Base-by-base conservation (phyloP, 495 filamentous ascomycete species). In the Hyaloscypha hepaticicola region DNA sequence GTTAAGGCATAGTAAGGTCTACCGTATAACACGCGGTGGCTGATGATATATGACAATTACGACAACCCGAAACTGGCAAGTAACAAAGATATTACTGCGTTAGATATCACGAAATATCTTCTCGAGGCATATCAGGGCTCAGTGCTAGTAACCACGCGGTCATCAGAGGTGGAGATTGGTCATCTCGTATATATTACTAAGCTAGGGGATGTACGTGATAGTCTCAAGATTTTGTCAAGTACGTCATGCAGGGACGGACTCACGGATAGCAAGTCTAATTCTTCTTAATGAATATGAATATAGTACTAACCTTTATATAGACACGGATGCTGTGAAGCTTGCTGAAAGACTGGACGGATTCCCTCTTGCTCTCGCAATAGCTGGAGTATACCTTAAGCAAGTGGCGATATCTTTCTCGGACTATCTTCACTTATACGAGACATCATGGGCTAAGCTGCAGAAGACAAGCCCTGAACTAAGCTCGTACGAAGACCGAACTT, bases 131-230 rank as follows among this genome's bases (percentile, higher is more conserved):
- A 73, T 55, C 76, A 78, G 55, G 78, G 76, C 5, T 72, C 73
- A 9, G 65, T 81, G 31, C 63, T 81, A 21, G 70, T 80, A 28
- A 80, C 78, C 57, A 80, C 79, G 5, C 73, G 76, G 49, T 76
- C 72, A 48, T 70, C 73, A 1, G 49, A 68, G 52, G 67, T 77
- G 31, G 52, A 41, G 31, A 60, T 76, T 31, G 76, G 77, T 19
- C 62, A 73, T 53, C 66, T 14, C 24, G 67, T 78, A 12, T 61
- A 49, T 9, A 22, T 79, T 26, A 50, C 22, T 6, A 78, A 79
- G 68, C 50, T 79, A n/a, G 26, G 65, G 26, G 56, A 75, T 64
- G 3, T 75, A 14, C 31, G 64, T 16, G 68, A 76, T 28, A 71
- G 76, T 61, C 67, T 78, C 24, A 52, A 74, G 64, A 75, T 79